Percentiles rank a stretch among this genome's conserved stretches.
Evolutionary conservation across 2,329 filamentous ascomycete species (phyloP).

Genomic region (Ophiostoma sp.): DNA sequence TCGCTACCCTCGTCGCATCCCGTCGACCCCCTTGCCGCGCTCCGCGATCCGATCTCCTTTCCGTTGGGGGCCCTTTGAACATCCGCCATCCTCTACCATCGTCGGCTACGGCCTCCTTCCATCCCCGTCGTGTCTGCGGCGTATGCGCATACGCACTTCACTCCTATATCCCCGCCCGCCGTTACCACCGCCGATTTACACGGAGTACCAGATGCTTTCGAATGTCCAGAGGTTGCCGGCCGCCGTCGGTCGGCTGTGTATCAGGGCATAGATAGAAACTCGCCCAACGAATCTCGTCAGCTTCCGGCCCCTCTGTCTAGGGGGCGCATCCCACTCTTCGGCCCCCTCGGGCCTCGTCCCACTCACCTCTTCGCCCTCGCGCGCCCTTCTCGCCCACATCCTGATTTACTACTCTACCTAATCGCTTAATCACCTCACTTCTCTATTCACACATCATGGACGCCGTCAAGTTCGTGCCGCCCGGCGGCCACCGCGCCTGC

Average conservation of each 20-base stretch:
- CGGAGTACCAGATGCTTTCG: neutral
- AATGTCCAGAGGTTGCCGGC: conserved; percentile 19
- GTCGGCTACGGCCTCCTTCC: neutral
- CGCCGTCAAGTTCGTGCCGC: conserved; percentile 32
- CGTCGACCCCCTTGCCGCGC: neutral
- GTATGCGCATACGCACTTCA: neutral
- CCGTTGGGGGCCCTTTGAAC: neutral
- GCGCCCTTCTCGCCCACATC: neutral
- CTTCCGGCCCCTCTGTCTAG: neutral
- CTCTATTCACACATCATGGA: conserved; percentile 24
- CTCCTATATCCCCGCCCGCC: neutral
- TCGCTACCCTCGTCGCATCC: neutral
- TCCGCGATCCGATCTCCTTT: neutral
- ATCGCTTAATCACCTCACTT: neutral
- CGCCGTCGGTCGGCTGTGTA: conserved; percentile 20
- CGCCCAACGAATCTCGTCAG: neutral
- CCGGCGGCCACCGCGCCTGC: conserved; percentile 33
- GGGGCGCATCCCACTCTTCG: conserved; percentile 21
- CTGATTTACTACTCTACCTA: conserved; percentile 33
- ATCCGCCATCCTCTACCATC: neutral
- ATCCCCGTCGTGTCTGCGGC: neutral
- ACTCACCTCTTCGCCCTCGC: neutral
- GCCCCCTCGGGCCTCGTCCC: neutral
- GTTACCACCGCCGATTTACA: neutral
- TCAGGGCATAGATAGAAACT: neutral